These are phyloP conservation scores for Neospermospora avenae DNA, from an alignment of 2,329 filamentous ascomycete genomes.

Conservation along the genomic window DNA sequence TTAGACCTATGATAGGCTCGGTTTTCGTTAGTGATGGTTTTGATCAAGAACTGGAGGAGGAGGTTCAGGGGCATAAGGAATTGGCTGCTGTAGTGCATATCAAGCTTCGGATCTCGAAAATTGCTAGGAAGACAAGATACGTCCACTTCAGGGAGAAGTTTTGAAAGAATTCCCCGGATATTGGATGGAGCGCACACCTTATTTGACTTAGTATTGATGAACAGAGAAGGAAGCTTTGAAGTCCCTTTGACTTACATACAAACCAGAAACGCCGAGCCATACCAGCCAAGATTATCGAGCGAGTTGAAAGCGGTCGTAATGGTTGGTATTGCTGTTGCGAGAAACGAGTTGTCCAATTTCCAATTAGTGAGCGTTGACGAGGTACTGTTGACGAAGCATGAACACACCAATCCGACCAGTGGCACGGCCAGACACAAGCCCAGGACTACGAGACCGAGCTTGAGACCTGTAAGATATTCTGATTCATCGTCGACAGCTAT, in stretches of 20 bases:
- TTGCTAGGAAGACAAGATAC: constrained; percentile 25
- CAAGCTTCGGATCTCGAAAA: constrained; percentile 35
- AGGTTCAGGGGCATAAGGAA: constrained; percentile 22
- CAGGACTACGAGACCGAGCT: constrained; percentile 14
- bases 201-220: background rate
- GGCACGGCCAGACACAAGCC: constrained; percentile 19
- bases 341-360: constrained; percentile 22
- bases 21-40: background rate
- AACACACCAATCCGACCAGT: constrained; percentile 19
- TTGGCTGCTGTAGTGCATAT: constrained; percentile 31
- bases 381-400: background rate
- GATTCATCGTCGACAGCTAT: constrained; percentile 11
- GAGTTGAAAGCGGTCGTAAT: constrained; percentile 39
- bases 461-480: constrained; percentile 14
- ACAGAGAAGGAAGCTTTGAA: background rate
- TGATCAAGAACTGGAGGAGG: background rate
- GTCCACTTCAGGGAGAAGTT: constrained; percentile 32
- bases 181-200: constrained; percentile 26
- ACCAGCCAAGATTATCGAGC: constrained; percentile 38
- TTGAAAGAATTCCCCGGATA: constrained; percentile 29
- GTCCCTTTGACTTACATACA: constrained; percentile 16
- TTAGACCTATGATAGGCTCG: constrained; percentile 43
- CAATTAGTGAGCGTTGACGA: background rate
- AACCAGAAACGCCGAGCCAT: constrained; percentile 36
- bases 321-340: constrained; percentile 36